Evolutionary conservation across 306 rosid genomes (phyloP), one percentile per base, ranked within the genome.

Genomic region (Prunus davidiana): DNA sequence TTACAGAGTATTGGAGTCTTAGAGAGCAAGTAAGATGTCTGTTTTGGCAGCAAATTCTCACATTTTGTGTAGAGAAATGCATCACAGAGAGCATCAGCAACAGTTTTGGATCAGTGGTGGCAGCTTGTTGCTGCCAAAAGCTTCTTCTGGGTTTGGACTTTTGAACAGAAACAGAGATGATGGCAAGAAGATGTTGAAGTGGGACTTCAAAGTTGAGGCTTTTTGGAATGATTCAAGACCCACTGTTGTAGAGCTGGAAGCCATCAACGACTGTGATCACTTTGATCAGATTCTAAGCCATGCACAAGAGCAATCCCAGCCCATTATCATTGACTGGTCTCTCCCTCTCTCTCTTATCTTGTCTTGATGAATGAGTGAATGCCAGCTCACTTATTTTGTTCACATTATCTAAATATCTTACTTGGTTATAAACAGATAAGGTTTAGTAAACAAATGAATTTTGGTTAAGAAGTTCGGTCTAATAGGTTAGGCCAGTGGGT

Each of bases 241-340:
- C 1, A 71, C 83, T 52, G 15, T 19, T 11, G 32, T 88, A 3
- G 97, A 83, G 69, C 71, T 90, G 97, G 95, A 88, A 64, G 47
- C 88, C 30, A 88, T 95, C 30, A 68, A 83, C 27, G 93, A 90
- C 78, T 69, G 73, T 56, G 93, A 89, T 12, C 96, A 92, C 0
- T 88, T 92, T 0, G 98, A 95, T 83, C 97, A 64, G 73, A 89
- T 94, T 84, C 85, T 94, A 6, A 19, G 72, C 61, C 80, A 28
- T 4, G 89, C 97, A 45, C 87, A 77, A 5, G 81, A 89, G 6
- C 80, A 79, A 8, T 88, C 94, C 12, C 86, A 90, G 16, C 92
- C 93, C 7, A 62, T 95, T 67, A 47, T 95, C 84, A 89, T 95
- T 68, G 98, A 92, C 55, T 95, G 97, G 95, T 94, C 82, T 38